phyloP scores from a whole-genome alignment of 192 early-diverging fungal genomes.

The Radiomyces spectabilis region DNA sequence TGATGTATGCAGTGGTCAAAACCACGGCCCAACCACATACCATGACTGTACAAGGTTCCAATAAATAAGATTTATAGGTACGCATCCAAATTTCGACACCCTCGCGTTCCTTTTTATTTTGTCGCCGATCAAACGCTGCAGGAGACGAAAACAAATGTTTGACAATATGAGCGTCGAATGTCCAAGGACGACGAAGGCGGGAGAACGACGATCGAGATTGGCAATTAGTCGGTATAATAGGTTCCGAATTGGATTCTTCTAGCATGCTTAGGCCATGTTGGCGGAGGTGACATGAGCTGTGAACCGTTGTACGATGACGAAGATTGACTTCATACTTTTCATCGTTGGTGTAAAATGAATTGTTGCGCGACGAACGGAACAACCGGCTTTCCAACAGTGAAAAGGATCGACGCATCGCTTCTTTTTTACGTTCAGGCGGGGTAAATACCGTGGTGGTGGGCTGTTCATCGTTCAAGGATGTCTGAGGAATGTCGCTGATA shows the following conservation, averaged over 20 bases:
- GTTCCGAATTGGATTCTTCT: too few relatives aligned
- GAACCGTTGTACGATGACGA: slow-evolving; percentile 1
- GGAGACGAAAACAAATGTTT: not conserved
- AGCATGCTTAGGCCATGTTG: too few relatives aligned
- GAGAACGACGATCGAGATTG: too few relatives aligned
- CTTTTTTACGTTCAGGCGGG: not conserved
- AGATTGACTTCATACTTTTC: not conserved
- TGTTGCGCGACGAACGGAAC: not conserved
- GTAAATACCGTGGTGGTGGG: not conserved
- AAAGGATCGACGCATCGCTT: not conserved
- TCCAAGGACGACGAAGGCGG: too few relatives aligned
- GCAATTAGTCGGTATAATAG: too few relatives aligned
- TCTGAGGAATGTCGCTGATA: not conserved
- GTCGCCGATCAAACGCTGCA: not conserved
- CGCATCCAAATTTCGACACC: slow-evolving; percentile 2
- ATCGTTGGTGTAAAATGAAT: too few relatives aligned
- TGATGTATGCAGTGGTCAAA: not conserved
- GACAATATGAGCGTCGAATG: not conserved
- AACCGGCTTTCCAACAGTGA: slow-evolving; percentile 3
- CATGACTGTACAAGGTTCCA: too few relatives aligned
- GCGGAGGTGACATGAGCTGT: not conserved
- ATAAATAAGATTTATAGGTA: not conserved
- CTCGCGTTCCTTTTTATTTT: not conserved
- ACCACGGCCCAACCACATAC: too few relatives aligned
- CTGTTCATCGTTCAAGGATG: not conserved